phyloP scores from a whole-genome alignment of 2,329 filamentous ascomycete species.

The Aspergillus latus region DNA sequence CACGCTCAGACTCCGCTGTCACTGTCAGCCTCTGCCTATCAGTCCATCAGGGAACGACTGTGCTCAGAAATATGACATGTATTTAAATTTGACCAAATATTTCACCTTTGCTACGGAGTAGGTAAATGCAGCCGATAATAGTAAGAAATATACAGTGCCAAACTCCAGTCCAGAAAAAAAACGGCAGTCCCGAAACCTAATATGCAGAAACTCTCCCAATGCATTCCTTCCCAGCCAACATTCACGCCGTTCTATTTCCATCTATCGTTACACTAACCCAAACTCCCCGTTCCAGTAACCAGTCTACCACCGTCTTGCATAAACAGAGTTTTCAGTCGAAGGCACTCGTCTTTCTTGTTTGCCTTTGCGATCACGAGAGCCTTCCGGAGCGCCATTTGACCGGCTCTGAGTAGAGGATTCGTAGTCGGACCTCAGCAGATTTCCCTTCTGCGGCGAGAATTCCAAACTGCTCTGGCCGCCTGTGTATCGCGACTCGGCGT shows the following conservation, averaged over 20 bases:
- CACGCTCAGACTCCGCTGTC: background rate
- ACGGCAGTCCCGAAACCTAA: background rate
- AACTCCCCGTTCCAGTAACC: background rate
- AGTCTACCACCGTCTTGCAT: slow-evolving; percentile 43
- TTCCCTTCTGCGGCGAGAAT: slow-evolving; percentile 33
- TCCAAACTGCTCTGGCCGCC: slow-evolving; percentile 44
- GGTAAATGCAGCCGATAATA: background rate
- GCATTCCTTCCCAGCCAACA: background rate
- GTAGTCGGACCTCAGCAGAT: slow-evolving; percentile 30
- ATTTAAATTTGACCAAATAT: background rate
- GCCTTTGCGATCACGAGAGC: slow-evolving; percentile 21
- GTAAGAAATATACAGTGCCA: background rate
- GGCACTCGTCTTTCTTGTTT: slow-evolving; percentile 22
- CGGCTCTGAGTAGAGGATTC: slow-evolving; percentile 18
- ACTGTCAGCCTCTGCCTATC: background rate
- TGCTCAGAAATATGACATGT: background rate
- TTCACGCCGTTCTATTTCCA: background rate
- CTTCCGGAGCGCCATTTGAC: slow-evolving; percentile 14
- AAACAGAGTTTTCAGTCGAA: slow-evolving; percentile 42
- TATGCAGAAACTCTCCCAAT: background rate
- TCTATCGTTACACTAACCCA: background rate
- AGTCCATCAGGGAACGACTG: background rate
- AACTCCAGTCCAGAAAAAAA: background rate
- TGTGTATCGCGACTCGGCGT: slow-evolving; percentile 54
- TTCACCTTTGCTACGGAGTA: background rate